These are phyloP conservation scores for Wickerhamomyces xylosicus DNA, from an alignment of 805 yeast genomes.

Conservation along the genomic window DNA sequence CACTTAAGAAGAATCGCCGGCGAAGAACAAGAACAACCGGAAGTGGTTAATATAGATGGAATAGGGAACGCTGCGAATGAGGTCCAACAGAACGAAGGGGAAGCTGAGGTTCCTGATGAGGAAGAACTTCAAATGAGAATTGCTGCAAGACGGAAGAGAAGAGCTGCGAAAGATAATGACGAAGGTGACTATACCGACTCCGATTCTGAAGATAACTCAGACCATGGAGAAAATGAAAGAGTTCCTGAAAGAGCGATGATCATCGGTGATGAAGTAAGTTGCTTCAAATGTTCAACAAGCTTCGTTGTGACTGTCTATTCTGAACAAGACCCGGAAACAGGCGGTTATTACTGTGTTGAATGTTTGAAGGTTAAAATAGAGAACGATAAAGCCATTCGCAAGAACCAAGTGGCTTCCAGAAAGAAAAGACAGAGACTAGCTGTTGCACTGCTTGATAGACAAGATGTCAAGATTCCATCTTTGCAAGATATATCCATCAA, in stretches of 20 bases:
- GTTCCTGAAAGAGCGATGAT: conserved; percentile 14
- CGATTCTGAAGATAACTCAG: conserved; percentile 23
- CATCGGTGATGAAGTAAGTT: conserved; percentile 44
- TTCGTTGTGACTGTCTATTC: conserved; percentile 64
- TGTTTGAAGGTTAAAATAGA: conserved; percentile 36
- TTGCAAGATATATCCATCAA: conserved; percentile 77
- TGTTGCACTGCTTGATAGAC: conserved; percentile 69
- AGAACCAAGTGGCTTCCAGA: conserved; percentile 52
- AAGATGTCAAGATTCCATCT: conserved; percentile 51
- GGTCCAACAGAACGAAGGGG: conserved; percentile 15
- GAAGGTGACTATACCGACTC: conserved; percentile 28
- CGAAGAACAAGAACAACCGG: conserved; percentile 9
- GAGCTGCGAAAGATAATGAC: conserved; percentile 24
- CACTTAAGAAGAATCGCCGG: conserved; percentile 24
- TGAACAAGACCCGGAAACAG: conserved; percentile 30
- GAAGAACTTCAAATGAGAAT: conserved; percentile 24
- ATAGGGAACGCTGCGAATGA: conserved; percentile 12
- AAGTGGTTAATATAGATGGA: conserved; percentile 2
- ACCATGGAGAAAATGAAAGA: conserved; percentile 16
- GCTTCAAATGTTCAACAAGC: conserved; percentile 50
- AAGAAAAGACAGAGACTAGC: conserved; percentile 74
- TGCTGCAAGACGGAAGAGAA: conserved; percentile 32
- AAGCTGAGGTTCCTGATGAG: conserved; percentile 21
- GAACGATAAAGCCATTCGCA: conserved; percentile 33
- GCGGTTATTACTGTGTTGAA: conserved; percentile 60